A percentile compares a stretch with the other conserved stretches of the same genome.
phyloP scores from a whole-genome alignment of 2,329 filamentous ascomycete genomes.

The Anthostomella pinea region DNA sequence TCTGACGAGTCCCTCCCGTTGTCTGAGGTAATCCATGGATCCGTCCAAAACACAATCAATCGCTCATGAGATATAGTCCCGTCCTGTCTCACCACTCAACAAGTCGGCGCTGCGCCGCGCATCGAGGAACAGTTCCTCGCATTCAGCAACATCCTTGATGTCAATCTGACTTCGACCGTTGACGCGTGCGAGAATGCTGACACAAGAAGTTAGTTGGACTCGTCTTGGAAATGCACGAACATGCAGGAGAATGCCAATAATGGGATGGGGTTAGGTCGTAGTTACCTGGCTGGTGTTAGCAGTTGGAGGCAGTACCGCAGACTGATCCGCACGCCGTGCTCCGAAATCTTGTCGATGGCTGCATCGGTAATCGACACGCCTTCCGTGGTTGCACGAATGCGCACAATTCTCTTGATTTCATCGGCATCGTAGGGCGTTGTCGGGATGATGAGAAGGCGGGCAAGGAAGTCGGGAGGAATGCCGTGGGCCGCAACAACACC shows the following conservation, averaged over 20 bases:
- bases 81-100: slow-evolving; percentile 60
- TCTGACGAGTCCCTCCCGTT: slow-evolving; percentile 19
- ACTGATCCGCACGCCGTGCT: slow-evolving; percentile 84
- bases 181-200: slow-evolving; percentile 81
- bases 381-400: slow-evolving; percentile 79
- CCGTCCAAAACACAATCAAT: neutral
- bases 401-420: slow-evolving; percentile 91
- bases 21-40: slow-evolving; percentile 18
- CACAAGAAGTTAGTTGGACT: slow-evolving; percentile 10
- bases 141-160: slow-evolving; percentile 73
- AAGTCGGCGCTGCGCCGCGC: slow-evolving; percentile 73
- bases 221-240: neutral
- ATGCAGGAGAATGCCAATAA: too few relatives aligned
- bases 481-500: slow-evolving; percentile 85
- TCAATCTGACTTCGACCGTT: slow-evolving; percentile 76
- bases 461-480: slow-evolving; percentile 88
- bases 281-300: slow-evolving; percentile 75
- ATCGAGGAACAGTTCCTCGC: slow-evolving; percentile 81
- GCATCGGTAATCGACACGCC: slow-evolving; percentile 74
- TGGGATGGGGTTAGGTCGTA: too few relatives aligned
- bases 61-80: slow-evolving; percentile 60
- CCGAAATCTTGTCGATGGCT: slow-evolving; percentile 82
- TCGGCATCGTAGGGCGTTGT: slow-evolving; percentile 84
- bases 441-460: slow-evolving; percentile 91
- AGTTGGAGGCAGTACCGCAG: slow-evolving; percentile 91